Evolutionary conservation across 257 asterid species (phyloP), one percentile per base, ranked within the genome.

Genomic region (Solanum phureja): DNA sequence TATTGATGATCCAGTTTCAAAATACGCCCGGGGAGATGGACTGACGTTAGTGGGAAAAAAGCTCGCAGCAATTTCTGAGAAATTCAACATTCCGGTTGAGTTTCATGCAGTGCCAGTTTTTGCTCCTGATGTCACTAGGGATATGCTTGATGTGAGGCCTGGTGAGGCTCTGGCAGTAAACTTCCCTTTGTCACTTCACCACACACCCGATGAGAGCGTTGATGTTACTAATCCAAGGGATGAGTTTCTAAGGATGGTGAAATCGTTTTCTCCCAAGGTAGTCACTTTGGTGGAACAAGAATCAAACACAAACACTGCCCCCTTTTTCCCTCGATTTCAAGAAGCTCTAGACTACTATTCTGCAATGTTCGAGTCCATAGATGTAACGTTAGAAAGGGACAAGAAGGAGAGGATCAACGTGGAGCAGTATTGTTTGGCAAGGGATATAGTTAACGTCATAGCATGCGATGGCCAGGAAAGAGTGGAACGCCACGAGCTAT

Each of bases 381-480:
- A 96, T 21, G 98, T 93, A 4, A 93, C 94, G 0, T 77, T 96
- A 94, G 89, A 93, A 1, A 91, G 98, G 95, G 96, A 93, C 81
- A 89, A 91, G 90, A 96, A 93, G 92, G 98, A 96, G 87, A 91
- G 99, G 44, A 93, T 96, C n/a, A 93, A 89, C 23, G 98, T 95
- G 89, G 99, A 96, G 94, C 95, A 94, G 76, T 98, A 95, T 33
- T 96, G 99, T 49, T 76, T 95, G 86, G 99, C 99, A 0, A 92
- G 98, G 91, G 99, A 96, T 71, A 93, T 96, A 2, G 99, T 96
- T 89, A 96, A 95, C 93, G 91, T 96, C 68, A 93, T 96, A 84
- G 99, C 99, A 13, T 96, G 99, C 3, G 99, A 96, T 84, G 99
- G 98, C 88, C 92, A 84, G 90, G 99, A 94, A 86, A 93, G 99